Conservation (phyloP, 768 basidiomycete species). For the Suillus discolor region DNA sequence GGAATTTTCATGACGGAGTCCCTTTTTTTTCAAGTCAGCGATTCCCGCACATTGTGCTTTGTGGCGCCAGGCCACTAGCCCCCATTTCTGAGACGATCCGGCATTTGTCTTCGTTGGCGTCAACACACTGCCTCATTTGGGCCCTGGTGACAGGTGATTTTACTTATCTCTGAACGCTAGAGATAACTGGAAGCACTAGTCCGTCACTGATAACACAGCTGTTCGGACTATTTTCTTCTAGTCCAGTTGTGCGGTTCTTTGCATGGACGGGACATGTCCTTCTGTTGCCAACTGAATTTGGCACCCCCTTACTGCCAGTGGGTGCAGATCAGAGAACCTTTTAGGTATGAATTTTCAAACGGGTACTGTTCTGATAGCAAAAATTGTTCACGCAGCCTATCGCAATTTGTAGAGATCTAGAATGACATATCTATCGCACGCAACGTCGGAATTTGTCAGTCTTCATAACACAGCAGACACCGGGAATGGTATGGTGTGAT, state of each 20-base stretch:
- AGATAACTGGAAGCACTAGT: conserved; percentile 4
- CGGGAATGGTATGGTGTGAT: conserved; percentile 2
- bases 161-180: conserved; percentile 1
- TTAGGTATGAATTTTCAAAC: background rate
- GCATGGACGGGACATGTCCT: background rate
- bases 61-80: background rate
- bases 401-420: background rate
- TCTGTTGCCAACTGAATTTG: background rate
- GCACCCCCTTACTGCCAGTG: background rate
- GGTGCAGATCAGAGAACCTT: background rate
- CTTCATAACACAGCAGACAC: background rate
- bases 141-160: conserved; percentile 5
- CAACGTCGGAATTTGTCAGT: background rate
- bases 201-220: conserved; percentile 2
- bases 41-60: conserved; percentile 1
- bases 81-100: background rate
- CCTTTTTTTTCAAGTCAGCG: background rate
- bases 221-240: background rate
- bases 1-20: no score
- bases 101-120: background rate
- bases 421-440: background rate
- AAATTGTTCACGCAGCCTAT: conserved; percentile 7
- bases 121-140: background rate
- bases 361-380: conserved; percentile 7
- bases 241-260: background rate